phyloP scores from a whole-genome alignment of 176 grass and related monocot genomes.

The Themeda triandra region DNA sequence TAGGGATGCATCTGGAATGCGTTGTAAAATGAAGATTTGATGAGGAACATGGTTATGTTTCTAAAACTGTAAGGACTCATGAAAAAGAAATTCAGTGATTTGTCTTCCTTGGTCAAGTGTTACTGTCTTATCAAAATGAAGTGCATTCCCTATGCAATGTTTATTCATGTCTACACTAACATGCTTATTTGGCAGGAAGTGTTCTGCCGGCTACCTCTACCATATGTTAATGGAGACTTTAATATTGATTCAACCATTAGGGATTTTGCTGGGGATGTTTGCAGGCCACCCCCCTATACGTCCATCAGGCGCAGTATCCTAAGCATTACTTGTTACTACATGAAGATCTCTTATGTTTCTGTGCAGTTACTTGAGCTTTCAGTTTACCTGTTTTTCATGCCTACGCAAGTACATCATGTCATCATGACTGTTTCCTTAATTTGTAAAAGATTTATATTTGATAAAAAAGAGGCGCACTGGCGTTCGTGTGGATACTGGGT shows the following conservation, averaged over 20 bases:
- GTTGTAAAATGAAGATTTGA: not conserved
- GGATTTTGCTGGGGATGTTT: slow-evolving; percentile 51
- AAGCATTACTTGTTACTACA: not conserved
- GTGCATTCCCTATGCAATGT: not conserved
- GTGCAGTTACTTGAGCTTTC: not conserved
- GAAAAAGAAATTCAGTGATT: not conserved
- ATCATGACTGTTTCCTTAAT: slow-evolving; percentile 36
- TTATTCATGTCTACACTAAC: slow-evolving; percentile 22
- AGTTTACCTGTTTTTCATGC: slow-evolving; percentile 18
- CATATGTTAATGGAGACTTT: slow-evolving; percentile 85
- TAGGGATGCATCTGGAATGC: not conserved
- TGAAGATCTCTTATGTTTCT: not conserved
- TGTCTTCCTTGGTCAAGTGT: not conserved
- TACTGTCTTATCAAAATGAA: not conserved
- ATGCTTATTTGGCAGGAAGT: slow-evolving; percentile 62
- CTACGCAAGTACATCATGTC: not conserved
- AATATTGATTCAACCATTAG: slow-evolving; percentile 63
- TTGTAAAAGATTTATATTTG: slow-evolving; percentile 81
- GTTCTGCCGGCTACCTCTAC: slow-evolving; percentile 81
- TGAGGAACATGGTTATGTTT: slow-evolving; percentile 7
- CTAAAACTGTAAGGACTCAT: not conserved
- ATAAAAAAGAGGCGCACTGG: slow-evolving; percentile 82
- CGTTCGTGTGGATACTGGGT: slow-evolving; percentile 61
- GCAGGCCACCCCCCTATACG: slow-evolving; percentile 58
- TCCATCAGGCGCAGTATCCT: slow-evolving; percentile 96